These are phyloP conservation scores for Colletotrichum sp. DNA, from an alignment of 2,329 filamentous ascomycete genomes.

Conservation along the genomic window DNA sequence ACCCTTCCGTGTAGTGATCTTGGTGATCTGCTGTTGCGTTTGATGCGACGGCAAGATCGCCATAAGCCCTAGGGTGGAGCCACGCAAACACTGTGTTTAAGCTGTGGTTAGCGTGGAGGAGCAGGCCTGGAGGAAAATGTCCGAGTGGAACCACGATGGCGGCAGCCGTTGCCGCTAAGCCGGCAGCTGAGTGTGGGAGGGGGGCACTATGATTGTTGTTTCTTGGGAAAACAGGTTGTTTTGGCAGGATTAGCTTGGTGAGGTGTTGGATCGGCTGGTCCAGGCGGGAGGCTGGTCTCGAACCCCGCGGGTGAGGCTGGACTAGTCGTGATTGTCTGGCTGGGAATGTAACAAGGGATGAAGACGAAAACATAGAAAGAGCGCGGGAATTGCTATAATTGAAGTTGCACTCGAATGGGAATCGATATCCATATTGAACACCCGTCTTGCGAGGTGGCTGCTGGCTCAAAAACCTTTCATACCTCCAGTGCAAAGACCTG, in stretches of 20 bases:
- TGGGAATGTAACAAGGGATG: no score
- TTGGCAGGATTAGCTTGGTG: neutral
- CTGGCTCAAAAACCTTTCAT: no score
- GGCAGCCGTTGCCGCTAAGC: neutral
- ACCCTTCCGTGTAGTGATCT: slow-evolving; percentile 8
- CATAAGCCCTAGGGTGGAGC: neutral
- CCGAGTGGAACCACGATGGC: neutral
- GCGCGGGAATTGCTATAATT: no score
- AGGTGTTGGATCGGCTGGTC: neutral
- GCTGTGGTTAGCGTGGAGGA: neutral
- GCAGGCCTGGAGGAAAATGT: neutral
- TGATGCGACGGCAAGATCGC: neutral
- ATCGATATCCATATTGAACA: no score
- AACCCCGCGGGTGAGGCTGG: neutral
- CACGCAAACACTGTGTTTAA: neutral
- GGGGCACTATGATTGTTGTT: neutral
- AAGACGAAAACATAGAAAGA: no score
- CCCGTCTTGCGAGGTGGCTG: no score
- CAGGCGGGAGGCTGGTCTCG: neutral
- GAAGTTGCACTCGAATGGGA: no score
- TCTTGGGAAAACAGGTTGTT: neutral
- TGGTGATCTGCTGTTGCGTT: neutral
- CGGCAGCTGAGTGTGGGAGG: neutral
- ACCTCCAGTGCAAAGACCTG: no score
- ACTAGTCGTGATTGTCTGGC: neutral